Base-by-base conservation (phyloP, 257 asterid genomes). In the Asclepias syriaca region DNA sequence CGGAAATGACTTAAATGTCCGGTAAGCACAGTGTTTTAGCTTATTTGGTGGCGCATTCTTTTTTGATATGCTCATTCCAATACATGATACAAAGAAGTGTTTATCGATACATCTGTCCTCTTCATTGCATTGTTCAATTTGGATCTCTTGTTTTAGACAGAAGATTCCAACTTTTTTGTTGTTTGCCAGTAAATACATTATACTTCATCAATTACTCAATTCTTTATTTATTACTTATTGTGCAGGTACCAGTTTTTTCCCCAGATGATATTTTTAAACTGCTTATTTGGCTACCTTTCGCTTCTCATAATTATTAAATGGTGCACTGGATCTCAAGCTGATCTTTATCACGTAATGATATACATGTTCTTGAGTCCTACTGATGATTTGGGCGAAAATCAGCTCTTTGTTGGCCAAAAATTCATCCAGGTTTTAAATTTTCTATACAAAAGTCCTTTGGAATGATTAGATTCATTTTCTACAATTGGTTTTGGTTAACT, bases 241-340 rank as follows among this genome's bases (percentile, higher is more conserved):
- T 45, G 56, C 83, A 87, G 92, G 93, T 82, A 85, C 79, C 90
- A 87, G 72, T 85, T 87, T 78, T 78, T 85, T 54, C 92, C 93
- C 70, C 89, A 87, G 83, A 83, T 87, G 79, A 87, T 87, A 70
- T 87, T 85, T 63, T 81, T 87, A 70, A 87, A 85, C 78, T 71
- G 85, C 80, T 77, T 87, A 72, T 85, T 87, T 72, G 90, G 93
- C 66, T 87, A 87, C 80, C 88, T 85, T 43, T 83, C 90, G 64
- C 82, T 87, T 70, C 84, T 85, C 59, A 87, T 87, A 65, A 80
- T 87, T 70, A 84, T 81, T 39, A 87, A 87, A 81, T 87, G 92
- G 92, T 87, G 88, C 82, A 78, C 92, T 39, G 89, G 89, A 53
- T 87, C 92, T 67, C 79, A 87, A 81, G 89, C 88, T 59, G 92